Evolutionary conservation across 2,329 filamentous ascomycete species (phyloP).

Genomic region (Aciculosporium take): DNA sequence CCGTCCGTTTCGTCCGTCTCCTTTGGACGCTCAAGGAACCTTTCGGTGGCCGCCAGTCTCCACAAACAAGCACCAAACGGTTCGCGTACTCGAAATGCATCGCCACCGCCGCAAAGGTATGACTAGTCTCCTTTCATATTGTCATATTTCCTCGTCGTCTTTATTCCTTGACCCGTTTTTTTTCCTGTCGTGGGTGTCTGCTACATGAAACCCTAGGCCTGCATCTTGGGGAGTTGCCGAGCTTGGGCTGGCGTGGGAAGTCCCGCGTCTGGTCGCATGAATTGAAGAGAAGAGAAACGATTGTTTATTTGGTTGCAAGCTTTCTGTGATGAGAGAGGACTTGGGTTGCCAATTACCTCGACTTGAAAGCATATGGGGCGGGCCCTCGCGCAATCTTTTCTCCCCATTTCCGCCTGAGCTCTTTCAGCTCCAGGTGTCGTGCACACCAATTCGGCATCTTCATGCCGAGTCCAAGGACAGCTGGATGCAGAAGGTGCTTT

Average conservation of each 20-base stretch:
- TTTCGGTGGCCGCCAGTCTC: not conserved
- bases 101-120: slow-evolving; percentile 7
- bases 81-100: slow-evolving; percentile 1
- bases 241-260: not conserved
- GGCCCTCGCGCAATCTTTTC: not conserved
- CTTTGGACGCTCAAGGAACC: slow-evolving; percentile 2
- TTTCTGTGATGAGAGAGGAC: not conserved
- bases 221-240: not conserved
- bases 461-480: not conserved
- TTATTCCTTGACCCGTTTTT: not conserved
- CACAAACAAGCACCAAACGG: slow-evolving; percentile 1
- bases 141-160: not conserved
- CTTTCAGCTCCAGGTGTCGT: slow-evolving; percentile 1
- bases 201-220: not conserved
- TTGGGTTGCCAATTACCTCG: not conserved
- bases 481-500: not conserved
- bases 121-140: not conserved
- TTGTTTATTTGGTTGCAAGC: not conserved
- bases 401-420: not conserved
- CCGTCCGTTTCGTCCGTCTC: slow-evolving; percentile 6
- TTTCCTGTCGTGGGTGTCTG: not conserved
- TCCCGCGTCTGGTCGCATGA: not conserved
- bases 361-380: not conserved
- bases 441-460: slow-evolving; percentile 5
- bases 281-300: not conserved